Evolutionary conservation across 129 eudicot species (phyloP).

Genomic region (Pseudognaphalium luteoalbum): DNA sequence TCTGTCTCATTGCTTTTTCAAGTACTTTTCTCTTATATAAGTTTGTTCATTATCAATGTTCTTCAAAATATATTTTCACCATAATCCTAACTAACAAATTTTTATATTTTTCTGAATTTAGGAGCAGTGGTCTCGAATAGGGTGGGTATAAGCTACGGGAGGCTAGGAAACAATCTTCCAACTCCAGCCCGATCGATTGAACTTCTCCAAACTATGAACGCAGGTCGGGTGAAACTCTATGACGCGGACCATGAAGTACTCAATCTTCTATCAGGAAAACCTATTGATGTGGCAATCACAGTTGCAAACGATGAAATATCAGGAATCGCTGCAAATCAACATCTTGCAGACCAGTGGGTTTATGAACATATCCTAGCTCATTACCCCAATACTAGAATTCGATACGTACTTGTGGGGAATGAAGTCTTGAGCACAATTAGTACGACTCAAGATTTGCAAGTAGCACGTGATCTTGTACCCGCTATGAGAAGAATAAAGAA

Average conservation of each 20-base stretch:
- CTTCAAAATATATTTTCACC: neutral
- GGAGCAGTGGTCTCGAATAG: slow-evolving; percentile 34
- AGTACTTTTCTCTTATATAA: slow-evolving; percentile 17
- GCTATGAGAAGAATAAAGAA: slow-evolving; percentile 61
- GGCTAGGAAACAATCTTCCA: slow-evolving; percentile 61
- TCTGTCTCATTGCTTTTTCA: slow-evolving; percentile 42
- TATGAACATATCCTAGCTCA: slow-evolving; percentile 52
- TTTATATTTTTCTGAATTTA: slow-evolving; percentile 8
- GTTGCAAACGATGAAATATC: slow-evolving; percentile 58
- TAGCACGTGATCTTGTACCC: slow-evolving; percentile 58
- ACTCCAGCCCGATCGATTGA: slow-evolving; percentile 52
- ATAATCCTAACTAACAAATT: neutral
- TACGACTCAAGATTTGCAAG: slow-evolving; percentile 25
- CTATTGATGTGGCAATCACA: slow-evolving; percentile 58
- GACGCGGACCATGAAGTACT: slow-evolving; percentile 66
- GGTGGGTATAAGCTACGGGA: slow-evolving; percentile 71
- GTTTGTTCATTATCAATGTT: neutral
- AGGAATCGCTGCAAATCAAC: slow-evolving; percentile 51
- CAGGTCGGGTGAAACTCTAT: slow-evolving; percentile 50
- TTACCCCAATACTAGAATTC: slow-evolving; percentile 60
- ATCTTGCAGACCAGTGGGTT: slow-evolving; percentile 67
- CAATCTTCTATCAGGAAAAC: slow-evolving; percentile 47
- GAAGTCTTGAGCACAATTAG: slow-evolving; percentile 51
- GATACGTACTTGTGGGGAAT: slow-evolving; percentile 60
- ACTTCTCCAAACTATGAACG: slow-evolving; percentile 41